A percentile compares a stretch with the other conserved stretches of the same genome.
phyloP scores from a whole-genome alignment of 2,329 filamentous ascomycete genomes.

The Trichothecium roseum region DNA sequence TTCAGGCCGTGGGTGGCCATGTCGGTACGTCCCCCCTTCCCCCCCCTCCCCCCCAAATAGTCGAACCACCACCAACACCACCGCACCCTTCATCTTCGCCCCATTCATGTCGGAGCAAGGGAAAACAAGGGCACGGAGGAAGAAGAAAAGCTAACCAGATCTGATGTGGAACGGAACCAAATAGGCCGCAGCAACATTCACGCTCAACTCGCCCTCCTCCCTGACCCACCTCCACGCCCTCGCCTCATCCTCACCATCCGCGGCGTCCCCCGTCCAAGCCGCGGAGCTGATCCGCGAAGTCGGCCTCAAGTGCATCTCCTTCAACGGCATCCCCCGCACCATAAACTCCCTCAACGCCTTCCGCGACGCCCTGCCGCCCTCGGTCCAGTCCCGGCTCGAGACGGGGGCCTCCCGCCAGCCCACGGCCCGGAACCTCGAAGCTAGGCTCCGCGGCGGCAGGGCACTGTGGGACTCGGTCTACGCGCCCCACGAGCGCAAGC shows the following conservation, averaged over 20 bases:
- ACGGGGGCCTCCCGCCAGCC: slow-evolving; percentile 45
- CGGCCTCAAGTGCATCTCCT: slow-evolving; percentile 67
- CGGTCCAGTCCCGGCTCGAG: slow-evolving; percentile 42
- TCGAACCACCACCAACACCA: neutral
- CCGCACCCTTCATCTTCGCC: neutral
- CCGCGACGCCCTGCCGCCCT: slow-evolving; percentile 47
- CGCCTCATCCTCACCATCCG: slow-evolving; percentile 19
- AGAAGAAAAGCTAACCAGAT: too few species aligned
- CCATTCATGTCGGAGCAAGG: neutral
- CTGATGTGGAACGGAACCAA: too few species aligned
- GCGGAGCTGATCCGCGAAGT: slow-evolving; percentile 68
- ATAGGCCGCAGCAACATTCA: slow-evolving; percentile 72
- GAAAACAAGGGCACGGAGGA: too few species aligned
- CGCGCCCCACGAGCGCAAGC: slow-evolving; percentile 60
- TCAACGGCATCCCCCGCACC: slow-evolving; percentile 73
- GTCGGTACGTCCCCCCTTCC: slow-evolving; percentile 42
- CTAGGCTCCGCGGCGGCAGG: slow-evolving; percentile 47
- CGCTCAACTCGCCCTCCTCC: slow-evolving; percentile 74
- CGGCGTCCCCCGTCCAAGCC: slow-evolving; percentile 26
- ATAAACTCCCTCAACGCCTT: slow-evolving; percentile 76
- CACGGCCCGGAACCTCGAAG: slow-evolving; percentile 40
- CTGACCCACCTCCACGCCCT: slow-evolving; percentile 52
- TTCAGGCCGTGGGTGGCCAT: slow-evolving; percentile 55
- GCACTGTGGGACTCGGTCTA: slow-evolving; percentile 70
- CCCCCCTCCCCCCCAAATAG: too few species aligned